Conservation (phyloP, 345 rosid genomes). For the Eucalyptus guilfoylei region DNA sequence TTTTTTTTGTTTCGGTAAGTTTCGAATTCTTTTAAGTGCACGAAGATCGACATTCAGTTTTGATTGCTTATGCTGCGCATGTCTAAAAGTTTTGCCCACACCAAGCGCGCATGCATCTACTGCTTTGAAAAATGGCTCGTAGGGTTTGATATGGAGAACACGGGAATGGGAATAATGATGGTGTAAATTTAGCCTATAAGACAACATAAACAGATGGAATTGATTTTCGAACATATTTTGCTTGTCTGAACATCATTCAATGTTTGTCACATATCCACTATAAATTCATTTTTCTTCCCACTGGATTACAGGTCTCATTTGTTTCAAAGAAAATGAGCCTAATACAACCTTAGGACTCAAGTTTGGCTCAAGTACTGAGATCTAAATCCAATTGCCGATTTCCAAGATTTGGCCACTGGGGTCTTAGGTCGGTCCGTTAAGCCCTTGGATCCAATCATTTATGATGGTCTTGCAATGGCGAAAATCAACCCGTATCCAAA, state of each 20-base stretch:
- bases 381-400: not conserved
- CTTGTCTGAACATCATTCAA: not conserved
- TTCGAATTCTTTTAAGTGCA: not conserved
- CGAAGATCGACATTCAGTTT: not conserved
- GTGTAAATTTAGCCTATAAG: not conserved
- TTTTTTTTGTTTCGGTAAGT: not conserved
- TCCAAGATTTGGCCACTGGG: not conserved
- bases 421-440: accelerated
- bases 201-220: not conserved
- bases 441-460: not conserved
- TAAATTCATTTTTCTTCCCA: not conserved
- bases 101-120: not conserved
- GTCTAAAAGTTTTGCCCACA: not conserved
- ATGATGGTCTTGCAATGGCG: not conserved
- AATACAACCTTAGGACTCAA: not conserved
- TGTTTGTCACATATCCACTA: not conserved
- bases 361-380: not conserved
- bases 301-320: not conserved
- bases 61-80: not conserved
- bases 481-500: accelerated
- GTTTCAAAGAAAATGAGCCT: not conserved
- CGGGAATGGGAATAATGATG: not conserved
- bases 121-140: not conserved
- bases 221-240: not conserved
- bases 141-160: not conserved